Base-by-base conservation (phyloP, 139 green algal genomes). In the Chlamydomonas asymmetrica region DNA sequence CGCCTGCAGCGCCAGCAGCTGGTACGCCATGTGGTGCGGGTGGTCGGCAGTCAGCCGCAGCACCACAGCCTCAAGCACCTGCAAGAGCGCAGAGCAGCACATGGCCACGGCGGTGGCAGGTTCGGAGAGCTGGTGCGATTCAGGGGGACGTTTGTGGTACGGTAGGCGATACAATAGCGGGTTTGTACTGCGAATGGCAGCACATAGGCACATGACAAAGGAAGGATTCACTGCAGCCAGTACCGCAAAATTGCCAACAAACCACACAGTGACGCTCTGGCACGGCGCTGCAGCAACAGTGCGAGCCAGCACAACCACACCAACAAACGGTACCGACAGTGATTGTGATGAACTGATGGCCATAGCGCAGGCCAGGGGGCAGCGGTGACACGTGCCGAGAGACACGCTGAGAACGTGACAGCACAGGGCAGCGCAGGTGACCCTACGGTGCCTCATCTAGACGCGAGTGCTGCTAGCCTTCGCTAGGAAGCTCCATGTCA, bases 21-120 rank as follows among this genome's bases (percentile, higher is more conserved):
- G 87, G 80, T 90, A 92, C 16, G 98, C 75, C 3, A 80, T 85
- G 82, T 98, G 94, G 81, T 93, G 87, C 8, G 94, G 94, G 75
- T 98, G 94, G 16, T 97, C 91, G 27, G 61, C 2, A 13, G 74
- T 80, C 81, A 98, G 66, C 23, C 80, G 81, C 43, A 78, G 57
- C 41, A 98, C 73, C 60, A 93, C 71, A 20, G 31, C 54, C 2
- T 66, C 48, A 6, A 88, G 79, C 22, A 76, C 41, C 80, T 82
- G 60, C 34, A 27, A 2, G 23, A 31, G n/a, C n/a, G n/a, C n/a
- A n/a, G n/a, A n/a, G n/a, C n/a, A n/a, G n/a, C n/a, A n/a, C n/a
- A n/a, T n/a, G n/a, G n/a, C n/a, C n/a, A n/a, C n/a, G n/a, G n/a
- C n/a, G n/a, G n/a, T n/a, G n/a, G n/a, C n/a, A n/a, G n/a, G n/a